Evolutionary conservation across 768 basidiomycete genomes (phyloP).

Genomic region (Amanita jacksonii): DNA sequence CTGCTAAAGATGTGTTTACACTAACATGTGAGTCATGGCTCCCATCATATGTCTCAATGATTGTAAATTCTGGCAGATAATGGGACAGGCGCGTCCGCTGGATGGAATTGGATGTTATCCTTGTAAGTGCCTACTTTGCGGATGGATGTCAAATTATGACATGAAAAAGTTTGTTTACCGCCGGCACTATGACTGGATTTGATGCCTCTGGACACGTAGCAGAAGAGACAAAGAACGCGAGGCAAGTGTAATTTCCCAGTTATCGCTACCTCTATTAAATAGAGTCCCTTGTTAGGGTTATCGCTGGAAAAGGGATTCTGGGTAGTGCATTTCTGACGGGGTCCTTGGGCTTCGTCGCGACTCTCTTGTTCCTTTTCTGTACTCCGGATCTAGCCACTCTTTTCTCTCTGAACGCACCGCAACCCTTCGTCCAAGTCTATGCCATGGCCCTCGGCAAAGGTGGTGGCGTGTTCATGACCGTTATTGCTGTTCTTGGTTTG

Average conservation of each 20-base stretch:
- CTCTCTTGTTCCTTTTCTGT: slow-evolving; percentile 79
- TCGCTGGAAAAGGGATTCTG: slow-evolving; percentile 78
- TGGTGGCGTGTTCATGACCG: slow-evolving; percentile 80
- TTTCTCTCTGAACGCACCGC: slow-evolving; percentile 72
- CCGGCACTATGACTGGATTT: slow-evolving; percentile 84
- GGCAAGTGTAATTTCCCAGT: slow-evolving; percentile 24
- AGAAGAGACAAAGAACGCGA: slow-evolving; percentile 82
- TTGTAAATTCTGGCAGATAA: slow-evolving; percentile 45
- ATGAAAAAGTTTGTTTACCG: slow-evolving; percentile 63
- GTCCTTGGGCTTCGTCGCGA: slow-evolving; percentile 66
- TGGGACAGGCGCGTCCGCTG: slow-evolving; percentile 77
- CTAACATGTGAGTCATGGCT: slow-evolving; percentile 50
- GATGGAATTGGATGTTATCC: slow-evolving; percentile 88
- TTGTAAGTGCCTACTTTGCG: slow-evolving; percentile 37
- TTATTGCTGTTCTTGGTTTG: slow-evolving; percentile 75
- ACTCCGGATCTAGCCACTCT: slow-evolving; percentile 69
- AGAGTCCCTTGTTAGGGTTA: slow-evolving; percentile 34
- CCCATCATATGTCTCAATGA: neutral
- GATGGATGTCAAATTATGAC: neutral
- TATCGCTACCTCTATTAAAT: neutral
- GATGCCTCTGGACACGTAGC: slow-evolving; percentile 85
- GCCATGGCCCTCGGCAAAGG: slow-evolving; percentile 73
- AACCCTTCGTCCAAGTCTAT: slow-evolving; percentile 88
- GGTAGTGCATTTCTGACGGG: slow-evolving; percentile 72
- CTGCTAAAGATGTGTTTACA: slow-evolving; percentile 77